phyloP scores from a whole-genome alignment of 1,139 yeast species.

The Citeromyces hawaiiensis region DNA sequence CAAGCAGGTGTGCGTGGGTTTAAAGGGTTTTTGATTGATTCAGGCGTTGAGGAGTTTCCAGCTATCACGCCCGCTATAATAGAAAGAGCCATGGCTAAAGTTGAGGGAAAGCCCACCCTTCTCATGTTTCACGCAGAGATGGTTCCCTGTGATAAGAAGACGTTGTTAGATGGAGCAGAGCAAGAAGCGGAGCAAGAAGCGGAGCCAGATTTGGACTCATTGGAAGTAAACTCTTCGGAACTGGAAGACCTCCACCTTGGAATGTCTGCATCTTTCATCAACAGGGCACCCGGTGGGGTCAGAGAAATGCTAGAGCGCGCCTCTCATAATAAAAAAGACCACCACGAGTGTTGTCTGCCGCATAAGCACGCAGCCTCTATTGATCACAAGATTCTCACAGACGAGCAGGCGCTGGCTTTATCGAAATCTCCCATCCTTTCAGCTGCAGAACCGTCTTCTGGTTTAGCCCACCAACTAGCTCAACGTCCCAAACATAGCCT shows the following conservation, averaged over 20 bases:
- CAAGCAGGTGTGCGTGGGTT: conserved; percentile 84
- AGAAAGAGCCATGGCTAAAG: conserved; percentile 45
- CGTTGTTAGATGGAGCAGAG: not conserved
- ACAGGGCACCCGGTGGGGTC: conserved; percentile 27
- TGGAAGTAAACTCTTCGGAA: too few relatives aligned
- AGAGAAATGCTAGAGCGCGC: conserved; percentile 16
- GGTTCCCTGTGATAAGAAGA: conserved; percentile 27
- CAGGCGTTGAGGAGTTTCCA: conserved; percentile 93
- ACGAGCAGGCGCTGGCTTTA: conserved; percentile 35
- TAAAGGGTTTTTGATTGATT: conserved; percentile 80
- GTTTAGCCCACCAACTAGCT: conserved; percentile 33
- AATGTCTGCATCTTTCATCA: conserved; percentile 31
- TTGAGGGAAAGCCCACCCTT: conserved; percentile 50
- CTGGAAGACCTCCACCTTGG: conserved; percentile 28
- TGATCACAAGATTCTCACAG: conserved; percentile 26
- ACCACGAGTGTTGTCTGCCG: conserved; percentile 22
- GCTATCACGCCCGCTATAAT: conserved; percentile 56
- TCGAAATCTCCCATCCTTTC: conserved; percentile 40
- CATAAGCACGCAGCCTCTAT: conserved; percentile 27
- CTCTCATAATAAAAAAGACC: conserved; percentile 15
- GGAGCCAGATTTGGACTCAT: too few relatives aligned
- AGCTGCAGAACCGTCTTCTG: conserved; percentile 44
- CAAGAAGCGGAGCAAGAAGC: too few relatives aligned
- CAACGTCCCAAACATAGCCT: conserved; percentile 11
- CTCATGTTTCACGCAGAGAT: conserved; percentile 92